These are phyloP conservation scores for Vitis hybrid DNA, from an alignment of 177 flowering plant genomes.

Conservation along the genomic window DNA sequence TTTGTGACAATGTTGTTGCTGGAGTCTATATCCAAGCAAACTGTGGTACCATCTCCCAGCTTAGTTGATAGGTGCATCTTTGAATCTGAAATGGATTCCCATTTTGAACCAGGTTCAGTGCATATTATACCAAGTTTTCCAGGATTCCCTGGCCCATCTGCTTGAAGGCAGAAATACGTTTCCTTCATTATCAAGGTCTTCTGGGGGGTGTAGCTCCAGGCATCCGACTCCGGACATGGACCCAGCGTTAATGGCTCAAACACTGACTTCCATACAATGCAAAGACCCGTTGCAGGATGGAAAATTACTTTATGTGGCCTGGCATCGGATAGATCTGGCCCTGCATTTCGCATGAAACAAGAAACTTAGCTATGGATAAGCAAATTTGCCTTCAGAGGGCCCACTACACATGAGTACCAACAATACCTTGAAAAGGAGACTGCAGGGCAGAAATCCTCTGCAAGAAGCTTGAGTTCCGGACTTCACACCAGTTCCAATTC, in stretches of 20 bases:
- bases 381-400: background rate
- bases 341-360: constrained; percentile 38
- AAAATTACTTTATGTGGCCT: constrained; percentile 47
- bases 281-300: constrained; percentile 78
- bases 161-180: constrained; percentile 64
- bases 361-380: background rate
- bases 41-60: constrained; percentile 25
- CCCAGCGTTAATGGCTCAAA: constrained; percentile 56
- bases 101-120: constrained; percentile 35
- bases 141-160: constrained; percentile 39
- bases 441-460: constrained; percentile 58
- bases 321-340: constrained; percentile 50
- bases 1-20: constrained; percentile 45
- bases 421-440: constrained; percentile 64
- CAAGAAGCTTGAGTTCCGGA: constrained; percentile 51
- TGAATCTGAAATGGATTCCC: constrained; percentile 70
- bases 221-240: constrained; percentile 59
- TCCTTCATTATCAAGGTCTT: constrained; percentile 41
- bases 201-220: constrained; percentile 59
- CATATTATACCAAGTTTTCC: constrained; percentile 55
- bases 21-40: constrained; percentile 70
- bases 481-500: constrained; percentile 48
- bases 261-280: constrained; percentile 44
- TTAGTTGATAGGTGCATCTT: constrained; percentile 70
- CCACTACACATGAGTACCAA: no score